Base-by-base conservation (phyloP, 2,329 filamentous ascomycete species). In the Plectosphaerella cucumerina region DNA sequence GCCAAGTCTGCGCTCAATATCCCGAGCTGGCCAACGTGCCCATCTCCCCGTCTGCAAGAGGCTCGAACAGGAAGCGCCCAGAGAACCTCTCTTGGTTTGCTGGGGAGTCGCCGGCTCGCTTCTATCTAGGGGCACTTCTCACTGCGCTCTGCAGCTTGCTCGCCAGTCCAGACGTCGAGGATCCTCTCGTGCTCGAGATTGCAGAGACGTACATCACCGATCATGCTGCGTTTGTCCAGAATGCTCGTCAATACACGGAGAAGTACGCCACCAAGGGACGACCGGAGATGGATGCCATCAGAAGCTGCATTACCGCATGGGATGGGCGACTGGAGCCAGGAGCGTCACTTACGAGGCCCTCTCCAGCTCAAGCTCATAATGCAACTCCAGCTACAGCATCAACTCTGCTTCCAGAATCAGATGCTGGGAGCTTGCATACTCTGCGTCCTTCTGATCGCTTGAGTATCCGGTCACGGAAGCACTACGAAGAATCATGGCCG, bases 101-200 rank as follows among this genome's bases (percentile, higher is more conserved):
- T 23, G 23, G 20, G 14, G 49, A 49, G 23, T 43, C 45, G 8
- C 31, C 23, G 5, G 31, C 50, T 3, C 47, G 43, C 14, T 53
- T 50, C 41, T 48, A 54, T 3, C 26, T 60, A 3, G 57, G 57
- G 2, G 50, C 57, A 2, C 39, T 59, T 9, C 52, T 60, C 1
- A 56, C 53, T 3, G 58, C 57, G 12, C 12, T 59, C 6, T 62
- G 56, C 35, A 55, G 33, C 2, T 50, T 61, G 5, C 45, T 59
- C 12, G 53, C 58, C 11, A 54, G 51, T 12, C 58, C 58, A 11
- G 52, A 58, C 49, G 48, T 58, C 8, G 53, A 57, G 11, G 58
- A 60, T 50, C 54, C 58, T 6, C 46, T 57, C 3, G 54, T 60
- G 2, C 55, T 56, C 10, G 58, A 62, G 26, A 60, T 60, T 35